Base-by-base conservation (phyloP, 441 rosid genomes). In the Erodium texanum region DNA sequence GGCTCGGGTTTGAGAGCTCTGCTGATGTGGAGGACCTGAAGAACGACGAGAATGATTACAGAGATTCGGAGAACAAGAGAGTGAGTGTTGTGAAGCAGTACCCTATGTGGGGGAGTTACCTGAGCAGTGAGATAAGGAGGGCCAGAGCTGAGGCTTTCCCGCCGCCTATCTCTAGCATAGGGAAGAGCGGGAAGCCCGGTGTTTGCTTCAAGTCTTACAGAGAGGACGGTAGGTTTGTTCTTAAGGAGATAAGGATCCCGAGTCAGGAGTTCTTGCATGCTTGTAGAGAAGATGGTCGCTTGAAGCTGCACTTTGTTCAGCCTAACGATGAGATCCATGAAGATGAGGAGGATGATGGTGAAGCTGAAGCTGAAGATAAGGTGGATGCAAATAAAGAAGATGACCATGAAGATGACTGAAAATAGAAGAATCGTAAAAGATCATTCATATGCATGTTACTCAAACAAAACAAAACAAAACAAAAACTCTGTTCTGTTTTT, bases 1-100 rank as follows among this genome's bases (percentile, higher is more conserved):
- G 99, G 43, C 84, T 91, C 10, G 97, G 95, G 36, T 91, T 83
- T 41, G 96, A 93, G 78, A 93, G 97, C 76, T 88, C 77, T 38
- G 96, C 79, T 62, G 90, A 81, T 38, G 84, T 86, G 5, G 89
- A 81, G 67, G 88, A 87, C 70, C 48, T 74, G 70, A 81, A 77
- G 71, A 75, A 62, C 12, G 81, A 19, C 9, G 62, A 52, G 22
- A 54, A 79, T 22, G 66, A 54, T 36, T 76, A 73, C 16, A 64
- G 68, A 71, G 77, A 67, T 12, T 12, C 77, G 80, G 82, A 70
- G 59, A 68, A 77, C 68, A 79, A 20, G 71, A 62, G 29, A 59
- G 73, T 50, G 24, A 20, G 62, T 56, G 11, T 24, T 7, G 24
- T 23, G 22, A 74, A 63, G 50, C 66, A 75, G 0, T 34, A 34